phyloP scores from a whole-genome alignment of 169 alveolate species.

The Plasmodium vinckei region DNA sequence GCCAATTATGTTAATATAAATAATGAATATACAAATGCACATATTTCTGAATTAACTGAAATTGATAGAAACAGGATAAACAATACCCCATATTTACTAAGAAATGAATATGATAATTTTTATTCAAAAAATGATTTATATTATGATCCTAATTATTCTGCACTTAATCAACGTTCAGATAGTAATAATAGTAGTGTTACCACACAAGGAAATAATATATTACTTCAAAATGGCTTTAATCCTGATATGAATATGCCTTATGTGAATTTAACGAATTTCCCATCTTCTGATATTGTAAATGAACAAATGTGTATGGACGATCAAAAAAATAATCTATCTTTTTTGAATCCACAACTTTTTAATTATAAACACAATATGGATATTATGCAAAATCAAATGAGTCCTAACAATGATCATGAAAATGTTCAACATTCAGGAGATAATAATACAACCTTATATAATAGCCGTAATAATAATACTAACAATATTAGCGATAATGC shows the following conservation, averaged over 20 bases:
- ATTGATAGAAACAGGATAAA: not conserved
- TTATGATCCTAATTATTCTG: not conserved
- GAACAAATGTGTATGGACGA: too few species aligned
- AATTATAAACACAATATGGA: too few species aligned
- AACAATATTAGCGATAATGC: too few species aligned
- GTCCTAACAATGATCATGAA: too few species aligned
- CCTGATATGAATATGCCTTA: not conserved
- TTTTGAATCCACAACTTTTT: too few species aligned
- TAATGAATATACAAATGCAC: not conserved
- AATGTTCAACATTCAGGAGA: too few species aligned
- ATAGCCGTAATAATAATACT: too few species aligned
- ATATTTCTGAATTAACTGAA: not conserved
- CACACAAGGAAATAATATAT: not conserved
- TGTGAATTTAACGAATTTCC: not conserved
- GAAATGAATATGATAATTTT: not conserved
- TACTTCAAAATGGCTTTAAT: not conserved
- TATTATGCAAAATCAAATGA: too few species aligned
- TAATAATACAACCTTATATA: too few species aligned
- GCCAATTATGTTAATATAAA: too few species aligned
- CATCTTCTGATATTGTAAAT: too few species aligned
- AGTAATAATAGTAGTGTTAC: not conserved
- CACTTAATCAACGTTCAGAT: not conserved
- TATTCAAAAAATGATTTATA: not conserved
- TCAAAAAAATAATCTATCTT: too few species aligned
- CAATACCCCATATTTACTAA: not conserved